Evolutionary conservation across 2,329 filamentous ascomycete species (phyloP).

Genomic region (Fusarium nematophilum): DNA sequence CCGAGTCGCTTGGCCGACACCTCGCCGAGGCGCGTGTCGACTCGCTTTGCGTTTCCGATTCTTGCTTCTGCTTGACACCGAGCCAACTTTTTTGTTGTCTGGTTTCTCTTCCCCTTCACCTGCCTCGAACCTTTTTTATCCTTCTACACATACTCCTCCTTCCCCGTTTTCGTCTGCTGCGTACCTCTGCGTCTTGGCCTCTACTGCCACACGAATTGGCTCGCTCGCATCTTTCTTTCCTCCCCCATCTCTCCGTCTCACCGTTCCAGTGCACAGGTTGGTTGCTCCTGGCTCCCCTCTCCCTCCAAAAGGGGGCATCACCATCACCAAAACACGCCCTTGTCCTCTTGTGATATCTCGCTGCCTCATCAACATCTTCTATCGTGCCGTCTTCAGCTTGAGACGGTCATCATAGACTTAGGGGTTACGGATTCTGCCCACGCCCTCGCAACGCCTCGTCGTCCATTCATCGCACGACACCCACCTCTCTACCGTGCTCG

Average conservation of each 20-base stretch:
- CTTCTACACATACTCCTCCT: slow-evolving; percentile 3
- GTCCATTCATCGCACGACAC: background rate
- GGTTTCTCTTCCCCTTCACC: slow-evolving; percentile 30
- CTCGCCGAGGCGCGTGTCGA: slow-evolving; percentile 37
- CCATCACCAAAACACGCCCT: background rate
- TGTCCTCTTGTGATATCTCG: background rate
- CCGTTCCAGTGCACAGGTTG: slow-evolving; percentile 32
- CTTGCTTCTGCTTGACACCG: slow-evolving; percentile 32
- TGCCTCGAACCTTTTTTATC: slow-evolving; percentile 19
- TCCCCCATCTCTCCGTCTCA: slow-evolving; percentile 13
- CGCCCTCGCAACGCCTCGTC: background rate
- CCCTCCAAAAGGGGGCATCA: slow-evolving; percentile 10
- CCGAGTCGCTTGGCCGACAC: slow-evolving; percentile 28
- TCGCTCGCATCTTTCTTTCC: slow-evolving; percentile 7
- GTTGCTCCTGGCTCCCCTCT: slow-evolving; percentile 21
- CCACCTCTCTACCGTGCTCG: background rate
- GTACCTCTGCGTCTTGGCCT: slow-evolving; percentile 10
- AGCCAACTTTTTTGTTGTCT: slow-evolving; percentile 22
- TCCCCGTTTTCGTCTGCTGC: too few relatives aligned
- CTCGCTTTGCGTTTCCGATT: background rate
- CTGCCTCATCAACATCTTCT: slow-evolving; percentile 28
- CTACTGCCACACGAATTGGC: slow-evolving; percentile 25
- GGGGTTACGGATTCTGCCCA: background rate
- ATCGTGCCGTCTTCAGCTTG: slow-evolving; percentile 13
- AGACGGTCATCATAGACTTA: slow-evolving; percentile 28